Percentiles rank a stretch among this genome's conserved stretches.
These are phyloP conservation scores for Funneliformis mosseae DNA, from an alignment of 192 early-diverging fungal genomes.

Conservation along the genomic window DNA sequence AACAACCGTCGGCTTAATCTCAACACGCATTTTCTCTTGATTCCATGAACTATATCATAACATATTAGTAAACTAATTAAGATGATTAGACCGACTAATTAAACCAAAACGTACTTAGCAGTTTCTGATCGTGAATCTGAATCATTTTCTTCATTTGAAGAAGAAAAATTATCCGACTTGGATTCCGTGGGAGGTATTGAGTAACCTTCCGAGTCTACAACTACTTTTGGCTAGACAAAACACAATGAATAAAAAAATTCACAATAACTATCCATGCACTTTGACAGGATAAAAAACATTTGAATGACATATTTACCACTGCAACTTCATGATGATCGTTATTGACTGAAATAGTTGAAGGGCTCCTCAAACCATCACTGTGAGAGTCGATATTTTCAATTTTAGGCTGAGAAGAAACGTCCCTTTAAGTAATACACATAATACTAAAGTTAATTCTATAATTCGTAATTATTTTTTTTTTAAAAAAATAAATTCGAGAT, in stretches of 20 bases:
- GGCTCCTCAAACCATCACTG: background rate
- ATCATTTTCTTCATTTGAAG: conserved; percentile 37
- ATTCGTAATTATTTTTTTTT: background rate
- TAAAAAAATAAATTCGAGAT: background rate
- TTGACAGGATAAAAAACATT: background rate
- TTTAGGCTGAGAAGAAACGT: background rate
- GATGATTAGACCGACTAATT: too few species aligned
- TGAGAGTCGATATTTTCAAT: background rate
- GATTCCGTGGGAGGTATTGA: conserved; percentile 55
- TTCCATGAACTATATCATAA: background rate
- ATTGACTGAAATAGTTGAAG: background rate
- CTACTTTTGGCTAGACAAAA: conserved; percentile 37
- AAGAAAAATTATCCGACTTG: conserved; percentile 38
- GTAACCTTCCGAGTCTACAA: conserved; percentile 56
- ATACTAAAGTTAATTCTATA: background rate
- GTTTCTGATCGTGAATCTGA: conserved; percentile 46
- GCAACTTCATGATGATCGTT: background rate
- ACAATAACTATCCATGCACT: background rate
- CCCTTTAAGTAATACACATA: background rate
- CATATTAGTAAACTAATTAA: background rate
- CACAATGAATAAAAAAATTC: background rate
- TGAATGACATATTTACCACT: background rate
- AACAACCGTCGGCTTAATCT: conserved; percentile 43
- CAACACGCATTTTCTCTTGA: conserved; percentile 41
- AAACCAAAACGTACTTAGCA: conserved; percentile 35